Percentiles rank a stretch among this genome's conserved stretches.
phyloP scores from a whole-genome alignment of 2,329 filamentous ascomycete genomes.

The Ophiocordyceps camponoti-floridani region DNA sequence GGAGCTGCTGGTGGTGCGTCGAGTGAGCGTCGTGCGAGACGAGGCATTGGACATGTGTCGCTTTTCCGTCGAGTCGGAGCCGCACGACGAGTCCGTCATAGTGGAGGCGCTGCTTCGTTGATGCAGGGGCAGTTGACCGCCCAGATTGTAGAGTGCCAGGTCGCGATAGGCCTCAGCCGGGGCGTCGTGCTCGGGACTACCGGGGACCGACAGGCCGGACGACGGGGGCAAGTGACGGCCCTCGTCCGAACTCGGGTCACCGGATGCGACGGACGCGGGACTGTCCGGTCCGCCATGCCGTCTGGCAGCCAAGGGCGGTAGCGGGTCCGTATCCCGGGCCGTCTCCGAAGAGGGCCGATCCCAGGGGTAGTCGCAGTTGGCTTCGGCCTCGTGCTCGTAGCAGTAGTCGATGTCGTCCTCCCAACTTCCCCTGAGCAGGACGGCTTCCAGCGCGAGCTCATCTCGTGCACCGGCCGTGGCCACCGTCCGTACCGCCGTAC shows the following conservation, averaged over 20 bases:
- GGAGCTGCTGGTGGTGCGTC: conserved; percentile 33
- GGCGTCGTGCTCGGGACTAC: conserved; percentile 34
- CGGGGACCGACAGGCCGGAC: conserved; percentile 42
- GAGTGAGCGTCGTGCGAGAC: conserved; percentile 33
- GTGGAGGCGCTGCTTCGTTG: conserved; percentile 34
- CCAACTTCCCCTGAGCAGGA: conserved; percentile 32
- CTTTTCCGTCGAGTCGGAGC: conserved; percentile 27
- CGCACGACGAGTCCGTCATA: conserved; percentile 26
- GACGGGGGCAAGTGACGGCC: conserved; percentile 20
- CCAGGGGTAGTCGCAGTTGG: conserved; percentile 49
- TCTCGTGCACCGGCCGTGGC: conserved; percentile 4
- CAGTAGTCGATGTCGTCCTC: conserved; percentile 55
- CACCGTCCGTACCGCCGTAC: conserved; percentile 12
- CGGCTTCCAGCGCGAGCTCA: conserved; percentile 5
- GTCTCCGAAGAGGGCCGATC: conserved; percentile 36
- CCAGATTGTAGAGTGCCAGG: background rate
- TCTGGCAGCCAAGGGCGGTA: too few relatives aligned
- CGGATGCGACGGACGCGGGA: too few relatives aligned
- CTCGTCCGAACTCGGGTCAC: too few relatives aligned
- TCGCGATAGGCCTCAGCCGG: background rate
- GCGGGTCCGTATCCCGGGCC: conserved; percentile 4
- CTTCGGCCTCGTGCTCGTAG: conserved; percentile 51
- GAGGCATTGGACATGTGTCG: conserved; percentile 36
- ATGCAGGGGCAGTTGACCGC: conserved; percentile 8
- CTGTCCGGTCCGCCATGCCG: too few relatives aligned